These are phyloP conservation scores for Akanthomyces uredinophilus DNA, from an alignment of 2,329 filamentous ascomycete species.

Conservation along the genomic window DNA sequence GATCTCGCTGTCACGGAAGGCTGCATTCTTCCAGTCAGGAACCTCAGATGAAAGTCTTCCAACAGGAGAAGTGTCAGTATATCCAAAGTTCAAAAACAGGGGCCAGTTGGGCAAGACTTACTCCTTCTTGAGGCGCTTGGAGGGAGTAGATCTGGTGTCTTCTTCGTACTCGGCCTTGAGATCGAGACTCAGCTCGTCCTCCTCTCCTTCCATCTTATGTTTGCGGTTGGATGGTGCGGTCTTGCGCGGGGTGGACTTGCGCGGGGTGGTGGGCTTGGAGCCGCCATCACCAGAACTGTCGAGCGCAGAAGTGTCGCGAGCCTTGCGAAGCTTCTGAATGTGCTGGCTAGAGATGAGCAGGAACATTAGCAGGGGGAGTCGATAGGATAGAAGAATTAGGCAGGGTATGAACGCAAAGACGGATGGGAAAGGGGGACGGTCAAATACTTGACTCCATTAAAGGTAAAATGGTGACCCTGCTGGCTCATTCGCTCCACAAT, in stretches of 20 bases:
- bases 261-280: slow-evolving; percentile 20
- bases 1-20: background rate
- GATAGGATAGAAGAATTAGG: background rate
- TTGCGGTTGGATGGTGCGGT: slow-evolving; percentile 25
- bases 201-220: slow-evolving; percentile 18
- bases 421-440: background rate
- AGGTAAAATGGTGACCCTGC: slow-evolving; percentile 35
- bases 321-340: slow-evolving; percentile 39
- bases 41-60: background rate
- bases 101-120: background rate
- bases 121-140: slow-evolving; percentile 23
- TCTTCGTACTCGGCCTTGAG: slow-evolving; percentile 23
- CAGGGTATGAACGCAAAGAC: background rate
- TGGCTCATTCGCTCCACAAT: slow-evolving; percentile 28
- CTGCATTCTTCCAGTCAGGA: background rate
- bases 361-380: background rate
- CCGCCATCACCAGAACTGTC: slow-evolving; percentile 18
- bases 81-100: too few species aligned
- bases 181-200: background rate
- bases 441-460: slow-evolving; percentile 36
- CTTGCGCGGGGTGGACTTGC: slow-evolving; percentile 27
- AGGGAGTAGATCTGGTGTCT: slow-evolving; percentile 14
- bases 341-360: slow-evolving; percentile 35
- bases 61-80: background rate
- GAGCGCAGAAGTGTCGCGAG: slow-evolving; percentile 25